Evolutionary conservation across 1,139 yeast species (phyloP).

Genomic region (Candida gigantensis): DNA sequence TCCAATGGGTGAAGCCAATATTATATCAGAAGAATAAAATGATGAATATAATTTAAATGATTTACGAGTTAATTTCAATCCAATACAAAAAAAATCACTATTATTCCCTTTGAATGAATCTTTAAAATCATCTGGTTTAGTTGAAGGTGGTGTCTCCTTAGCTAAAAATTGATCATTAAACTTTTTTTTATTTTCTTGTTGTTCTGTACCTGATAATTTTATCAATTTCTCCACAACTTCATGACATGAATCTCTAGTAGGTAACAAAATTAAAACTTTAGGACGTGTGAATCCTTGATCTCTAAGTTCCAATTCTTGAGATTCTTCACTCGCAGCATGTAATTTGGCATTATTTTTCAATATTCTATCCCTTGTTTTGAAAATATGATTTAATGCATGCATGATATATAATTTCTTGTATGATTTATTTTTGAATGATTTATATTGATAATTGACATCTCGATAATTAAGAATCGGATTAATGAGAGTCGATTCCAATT

Average conservation of each 20-base stretch:
- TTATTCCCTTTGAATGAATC: slow-evolving; percentile 84
- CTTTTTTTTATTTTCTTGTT: slow-evolving; percentile 78
- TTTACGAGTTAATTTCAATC: slow-evolving; percentile 86
- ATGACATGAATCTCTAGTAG: slow-evolving; percentile 80
- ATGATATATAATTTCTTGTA: slow-evolving; percentile 66
- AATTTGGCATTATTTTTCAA: slow-evolving; percentile 71
- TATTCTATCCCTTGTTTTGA: slow-evolving; percentile 81
- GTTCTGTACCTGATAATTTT: slow-evolving; percentile 64
- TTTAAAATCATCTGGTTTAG: slow-evolving; percentile 82
- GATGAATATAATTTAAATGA: slow-evolving; percentile 81
- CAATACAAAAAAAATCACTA: slow-evolving; percentile 88
- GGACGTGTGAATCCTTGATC: slow-evolving; percentile 98
- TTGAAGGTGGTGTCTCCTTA: slow-evolving; percentile 51
- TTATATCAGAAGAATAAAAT: slow-evolving; percentile 81
- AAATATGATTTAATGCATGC: slow-evolving; percentile 81
- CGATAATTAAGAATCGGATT: slow-evolving; percentile 72
- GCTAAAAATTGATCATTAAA: slow-evolving; percentile 70
- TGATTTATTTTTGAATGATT: slow-evolving; percentile 37
- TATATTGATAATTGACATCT: slow-evolving; percentile 68
- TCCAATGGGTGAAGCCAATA: slow-evolving; percentile 92
- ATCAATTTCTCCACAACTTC: slow-evolving; percentile 67
- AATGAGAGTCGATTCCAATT: slow-evolving; percentile 33
- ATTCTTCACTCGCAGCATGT: slow-evolving; percentile 43
- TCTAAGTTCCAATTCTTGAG: slow-evolving; percentile 59
- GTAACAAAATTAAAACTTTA: slow-evolving; percentile 76